These are phyloP conservation scores for Mucor saturninus DNA, from an alignment of 371 early-diverging fungal genomes.

Conservation along the genomic window DNA sequence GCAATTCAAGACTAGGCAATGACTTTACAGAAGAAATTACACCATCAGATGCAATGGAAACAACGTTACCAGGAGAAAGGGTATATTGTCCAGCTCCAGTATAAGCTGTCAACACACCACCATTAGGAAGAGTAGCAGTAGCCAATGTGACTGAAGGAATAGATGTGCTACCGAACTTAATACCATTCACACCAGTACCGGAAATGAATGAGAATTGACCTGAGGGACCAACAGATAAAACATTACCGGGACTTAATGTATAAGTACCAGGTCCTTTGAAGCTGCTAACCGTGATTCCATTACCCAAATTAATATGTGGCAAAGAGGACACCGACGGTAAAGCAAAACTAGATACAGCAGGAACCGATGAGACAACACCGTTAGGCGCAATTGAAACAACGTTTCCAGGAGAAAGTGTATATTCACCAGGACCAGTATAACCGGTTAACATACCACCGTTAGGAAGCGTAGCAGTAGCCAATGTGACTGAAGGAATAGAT, in stretches of 20 bases:
- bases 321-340: not conserved
- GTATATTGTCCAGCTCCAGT: not conserved
- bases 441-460: not conserved
- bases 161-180: not conserved
- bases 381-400: not conserved
- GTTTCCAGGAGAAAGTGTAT: constrained; percentile 4
- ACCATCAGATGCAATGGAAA: not conserved
- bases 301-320: not conserved
- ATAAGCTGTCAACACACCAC: not conserved
- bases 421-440: not conserved
- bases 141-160: not conserved
- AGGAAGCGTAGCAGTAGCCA: constrained; percentile 5
- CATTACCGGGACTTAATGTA: not conserved
- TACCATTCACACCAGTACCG: constrained; percentile 4
- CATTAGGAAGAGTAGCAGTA: constrained; percentile 1
- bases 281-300: not conserved
- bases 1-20: not conserved
- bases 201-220: not conserved
- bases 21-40: not conserved
- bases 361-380: not conserved
- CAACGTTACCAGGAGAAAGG: constrained; percentile 8
- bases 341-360: not conserved
- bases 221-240: not conserved
- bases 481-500: not conserved
- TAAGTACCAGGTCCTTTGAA: constrained; percentile 4